Percentiles rank a stretch among this genome's conserved stretches.
phyloP scores from a whole-genome alignment of 1,284 basidiomycete genomes.

The Moesziomyces antarcticus region DNA sequence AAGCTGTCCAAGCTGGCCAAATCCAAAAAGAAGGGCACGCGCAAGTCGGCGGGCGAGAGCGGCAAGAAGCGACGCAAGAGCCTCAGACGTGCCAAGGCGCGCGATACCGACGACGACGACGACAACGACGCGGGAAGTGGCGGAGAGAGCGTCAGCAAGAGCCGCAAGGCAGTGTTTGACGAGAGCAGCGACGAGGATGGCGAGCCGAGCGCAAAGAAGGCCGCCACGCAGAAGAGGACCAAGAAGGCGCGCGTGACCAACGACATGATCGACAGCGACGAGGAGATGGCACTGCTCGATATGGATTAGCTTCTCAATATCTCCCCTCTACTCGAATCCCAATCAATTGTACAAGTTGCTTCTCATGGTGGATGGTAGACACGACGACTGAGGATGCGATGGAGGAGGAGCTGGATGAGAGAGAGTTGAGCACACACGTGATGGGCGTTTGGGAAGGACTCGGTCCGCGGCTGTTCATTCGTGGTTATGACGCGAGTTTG shows the following conservation, averaged over 20 bases:
- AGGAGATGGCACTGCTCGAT: constrained; percentile 56
- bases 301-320: constrained; percentile 22
- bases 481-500: no score
- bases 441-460: no score
- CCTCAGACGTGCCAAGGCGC: constrained; percentile 39
- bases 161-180: constrained; percentile 28
- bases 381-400: no score
- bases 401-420: no score
- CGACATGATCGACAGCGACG: constrained; percentile 62
- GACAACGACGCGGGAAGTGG: constrained; percentile 17
- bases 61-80: constrained; percentile 47
- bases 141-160: constrained; percentile 23
- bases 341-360: no score
- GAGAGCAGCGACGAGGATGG: constrained; percentile 45
- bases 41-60: constrained; percentile 15
- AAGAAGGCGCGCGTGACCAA: constrained; percentile 45
- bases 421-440: no score
- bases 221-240: constrained; percentile 24
- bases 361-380: no score
- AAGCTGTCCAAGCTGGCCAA: constrained; percentile 27
- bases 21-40: constrained; percentile 13
- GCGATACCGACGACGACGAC: constrained; percentile 26
- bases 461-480: no score
- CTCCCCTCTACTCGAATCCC: no score
- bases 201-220: constrained; percentile 38